Conservation (phyloP, 108 stramenopile genomes). For the Discostella pseudostelligera region DNA sequence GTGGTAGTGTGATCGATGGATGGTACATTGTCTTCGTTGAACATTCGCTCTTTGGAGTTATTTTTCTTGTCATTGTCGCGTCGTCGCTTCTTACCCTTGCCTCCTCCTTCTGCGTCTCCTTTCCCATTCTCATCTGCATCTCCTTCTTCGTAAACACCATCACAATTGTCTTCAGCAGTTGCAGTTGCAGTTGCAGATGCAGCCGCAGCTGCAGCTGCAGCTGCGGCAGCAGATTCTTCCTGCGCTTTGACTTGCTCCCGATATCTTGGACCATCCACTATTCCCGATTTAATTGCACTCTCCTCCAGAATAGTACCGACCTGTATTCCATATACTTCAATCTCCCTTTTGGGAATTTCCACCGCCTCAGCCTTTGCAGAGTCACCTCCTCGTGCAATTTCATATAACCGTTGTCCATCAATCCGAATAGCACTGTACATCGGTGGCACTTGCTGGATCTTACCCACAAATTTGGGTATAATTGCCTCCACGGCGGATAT, state of each 20-base stretch:
- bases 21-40: slow-evolving; percentile 32
- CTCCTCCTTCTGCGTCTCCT: background rate
- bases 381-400: slow-evolving; percentile 66
- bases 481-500: slow-evolving; percentile 27
- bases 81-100: slow-evolving; percentile 16
- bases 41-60: slow-evolving; percentile 10
- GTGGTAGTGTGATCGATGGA: slow-evolving; percentile 6
- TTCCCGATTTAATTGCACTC: slow-evolving; percentile 20
- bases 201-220: slow-evolving; percentile 7
- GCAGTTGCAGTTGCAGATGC: background rate
- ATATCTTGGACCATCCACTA: slow-evolving; percentile 36
- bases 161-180: slow-evolving; percentile 6
- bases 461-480: slow-evolving; percentile 64
- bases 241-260: slow-evolving; percentile 16
- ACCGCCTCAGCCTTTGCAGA: slow-evolving; percentile 10
- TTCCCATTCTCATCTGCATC: background rate
- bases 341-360: slow-evolving; percentile 48
- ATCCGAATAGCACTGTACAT: slow-evolving; percentile 85
- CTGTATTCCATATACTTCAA: slow-evolving; percentile 49
- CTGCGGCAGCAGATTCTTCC: slow-evolving; percentile 13
- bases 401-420: slow-evolving; percentile 82
- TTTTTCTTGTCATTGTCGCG: slow-evolving; percentile 21
- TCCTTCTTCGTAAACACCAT: background rate
- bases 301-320: slow-evolving; percentile 15
- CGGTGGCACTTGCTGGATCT: slow-evolving; percentile 88